A percentile compares a stretch with the other conserved stretches of the same genome.
Evolutionary conservation across 2,329 filamentous ascomycete species (phyloP).

Genomic region (Periconia macrospinosa): DNA sequence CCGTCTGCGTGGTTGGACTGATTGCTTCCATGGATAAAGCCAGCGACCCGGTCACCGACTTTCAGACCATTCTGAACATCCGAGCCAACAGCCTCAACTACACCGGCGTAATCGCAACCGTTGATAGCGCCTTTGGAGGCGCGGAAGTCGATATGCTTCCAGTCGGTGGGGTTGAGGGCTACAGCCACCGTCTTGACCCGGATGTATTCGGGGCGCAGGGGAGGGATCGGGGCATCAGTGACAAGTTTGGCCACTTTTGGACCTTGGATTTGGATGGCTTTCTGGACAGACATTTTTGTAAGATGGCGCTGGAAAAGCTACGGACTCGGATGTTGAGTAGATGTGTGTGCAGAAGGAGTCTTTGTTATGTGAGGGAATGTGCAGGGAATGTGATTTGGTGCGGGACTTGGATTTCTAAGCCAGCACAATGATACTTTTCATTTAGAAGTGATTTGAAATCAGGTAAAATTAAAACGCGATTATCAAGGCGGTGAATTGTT

Average conservation of each 20-base stretch:
- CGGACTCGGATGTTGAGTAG: neutral
- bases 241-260: constrained; percentile 9
- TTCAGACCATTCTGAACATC: constrained; percentile 52
- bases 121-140: constrained; percentile 47
- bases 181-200: constrained; percentile 57
- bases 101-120: constrained; percentile 59
- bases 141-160: constrained; percentile 44
- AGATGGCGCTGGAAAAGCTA: neutral
- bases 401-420: too few species aligned
- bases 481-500: too few species aligned
- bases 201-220: constrained; percentile 46
- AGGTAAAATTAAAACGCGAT: too few species aligned
- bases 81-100: constrained; percentile 55
- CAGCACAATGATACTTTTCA: too few species aligned
- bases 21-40: constrained; percentile 53
- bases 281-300: neutral
- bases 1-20: constrained; percentile 49
- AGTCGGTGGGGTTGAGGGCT: constrained; percentile 61
- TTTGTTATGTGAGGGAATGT: neutral
- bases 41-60: constrained; percentile 56
- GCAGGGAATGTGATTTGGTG: too few species aligned
- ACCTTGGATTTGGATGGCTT: constrained; percentile 10
- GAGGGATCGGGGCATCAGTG: constrained; percentile 31
- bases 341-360: neutral
- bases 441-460: too few species aligned